Conservation (phyloP, 345 rosid genomes). For the Dipteronia sinensis region DNA sequence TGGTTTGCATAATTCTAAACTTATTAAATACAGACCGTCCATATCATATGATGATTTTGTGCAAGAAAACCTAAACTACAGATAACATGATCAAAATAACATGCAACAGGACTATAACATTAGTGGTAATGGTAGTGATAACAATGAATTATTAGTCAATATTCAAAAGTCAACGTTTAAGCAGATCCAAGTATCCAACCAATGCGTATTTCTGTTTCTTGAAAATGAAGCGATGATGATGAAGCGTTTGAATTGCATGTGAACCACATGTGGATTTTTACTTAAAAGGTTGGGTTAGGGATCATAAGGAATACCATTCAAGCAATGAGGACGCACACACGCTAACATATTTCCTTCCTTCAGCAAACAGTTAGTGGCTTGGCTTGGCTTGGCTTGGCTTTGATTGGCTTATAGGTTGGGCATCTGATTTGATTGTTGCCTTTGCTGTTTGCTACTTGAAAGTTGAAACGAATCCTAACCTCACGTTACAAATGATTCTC, state of each 20-base stretch:
- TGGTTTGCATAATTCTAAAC: too few species aligned
- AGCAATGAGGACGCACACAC: neutral
- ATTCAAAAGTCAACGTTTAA: slow-evolving; percentile 16
- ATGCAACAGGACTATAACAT: too few species aligned
- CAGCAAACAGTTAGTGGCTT: too few species aligned
- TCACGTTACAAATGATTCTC: neutral
- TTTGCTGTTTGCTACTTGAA: neutral
- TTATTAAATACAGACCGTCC: too few species aligned
- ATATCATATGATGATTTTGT: too few species aligned
- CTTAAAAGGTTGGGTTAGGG: slow-evolving; percentile 29
- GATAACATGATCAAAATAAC: too few species aligned
- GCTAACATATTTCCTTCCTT: neutral
- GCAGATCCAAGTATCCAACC: slow-evolving; percentile 17
- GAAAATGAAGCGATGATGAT: neutral
- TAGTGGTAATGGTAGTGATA: too few species aligned
- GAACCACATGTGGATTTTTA: slow-evolving; percentile 24
- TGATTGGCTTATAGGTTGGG: slow-evolving; percentile 16
- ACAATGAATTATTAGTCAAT: too few species aligned
- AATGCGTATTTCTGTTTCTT: neutral
- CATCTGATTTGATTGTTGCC: neutral
- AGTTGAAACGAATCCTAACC: slow-evolving; percentile 7
- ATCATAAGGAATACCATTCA: neutral
- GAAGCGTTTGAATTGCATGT: slow-evolving; percentile 29
- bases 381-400: slow-evolving; percentile 18
- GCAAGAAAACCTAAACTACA: too few species aligned